phyloP scores from a whole-genome alignment of 2,329 filamentous ascomycete species.

The Alternaria sp. region DNA sequence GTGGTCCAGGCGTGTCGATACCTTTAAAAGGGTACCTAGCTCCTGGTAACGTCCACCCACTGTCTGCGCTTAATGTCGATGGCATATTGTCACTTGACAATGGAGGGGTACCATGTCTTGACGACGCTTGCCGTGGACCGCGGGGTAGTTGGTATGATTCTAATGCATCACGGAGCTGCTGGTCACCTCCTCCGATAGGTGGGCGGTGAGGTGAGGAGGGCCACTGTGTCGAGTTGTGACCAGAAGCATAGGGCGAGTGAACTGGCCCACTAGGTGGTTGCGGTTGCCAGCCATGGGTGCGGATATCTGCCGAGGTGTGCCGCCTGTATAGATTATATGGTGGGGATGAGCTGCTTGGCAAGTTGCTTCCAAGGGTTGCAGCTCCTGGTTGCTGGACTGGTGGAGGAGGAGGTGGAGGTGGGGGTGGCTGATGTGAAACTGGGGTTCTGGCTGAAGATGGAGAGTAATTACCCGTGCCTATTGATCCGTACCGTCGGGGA shows the following conservation, averaged over 20 bases:
- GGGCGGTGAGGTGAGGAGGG: slow-evolving; percentile 69
- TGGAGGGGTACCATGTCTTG: slow-evolving; percentile 64
- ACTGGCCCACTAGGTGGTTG: slow-evolving; percentile 56
- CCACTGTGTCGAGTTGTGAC: slow-evolving; percentile 69
- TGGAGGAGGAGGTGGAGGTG: slow-evolving; percentile 61
- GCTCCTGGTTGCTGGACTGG: slow-evolving; percentile 69
- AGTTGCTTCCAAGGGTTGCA: slow-evolving; percentile 53
- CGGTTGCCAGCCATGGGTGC: slow-evolving; percentile 72
- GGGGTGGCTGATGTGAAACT: slow-evolving; percentile 65
- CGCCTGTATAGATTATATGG: slow-evolving; percentile 77
- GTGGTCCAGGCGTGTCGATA: slow-evolving; percentile 64
- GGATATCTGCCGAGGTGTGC: slow-evolving; percentile 95
- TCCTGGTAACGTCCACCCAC: slow-evolving; percentile 64
- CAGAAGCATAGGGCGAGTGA: slow-evolving; percentile 72
- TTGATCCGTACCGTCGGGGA: slow-evolving; percentile 86
- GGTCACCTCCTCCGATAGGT: slow-evolving; percentile 61
- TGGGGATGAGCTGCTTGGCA: slow-evolving; percentile 58
- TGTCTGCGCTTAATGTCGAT: slow-evolving; percentile 61
- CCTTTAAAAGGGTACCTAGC: slow-evolving; percentile 59
- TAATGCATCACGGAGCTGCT: slow-evolving; percentile 76
- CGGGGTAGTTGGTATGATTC: slow-evolving; percentile 72
- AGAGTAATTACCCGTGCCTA: slow-evolving; percentile 73
- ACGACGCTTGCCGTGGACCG: slow-evolving; percentile 58
- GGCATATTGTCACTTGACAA: slow-evolving; percentile 58
- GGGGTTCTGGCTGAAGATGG: slow-evolving; percentile 78